Evolutionary conservation across 768 basidiomycete species (phyloP).

Genomic region (Lactifluus subvellereus): DNA sequence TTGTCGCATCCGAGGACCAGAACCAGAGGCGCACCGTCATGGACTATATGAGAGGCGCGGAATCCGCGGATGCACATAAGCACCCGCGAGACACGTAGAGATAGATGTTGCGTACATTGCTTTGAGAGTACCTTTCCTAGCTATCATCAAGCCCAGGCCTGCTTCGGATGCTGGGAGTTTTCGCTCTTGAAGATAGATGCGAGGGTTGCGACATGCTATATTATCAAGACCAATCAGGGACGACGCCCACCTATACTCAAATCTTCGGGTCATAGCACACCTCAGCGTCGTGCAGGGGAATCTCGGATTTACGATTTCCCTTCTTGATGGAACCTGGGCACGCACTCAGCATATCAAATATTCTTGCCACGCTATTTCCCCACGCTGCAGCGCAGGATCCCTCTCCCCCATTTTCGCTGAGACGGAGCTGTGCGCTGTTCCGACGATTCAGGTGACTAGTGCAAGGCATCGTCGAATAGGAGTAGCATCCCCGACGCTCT

Average conservation of each 20-base stretch:
- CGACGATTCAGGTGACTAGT: constrained; percentile 10
- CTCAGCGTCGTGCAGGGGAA: constrained; percentile 86
- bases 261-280: constrained; percentile 33
- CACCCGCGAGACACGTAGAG: background rate
- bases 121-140: constrained; percentile 90
- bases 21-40: constrained; percentile 54
- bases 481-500: no score
- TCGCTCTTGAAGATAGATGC: constrained; percentile 54
- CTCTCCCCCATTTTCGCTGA: constrained; percentile 5
- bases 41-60: constrained; percentile 44
- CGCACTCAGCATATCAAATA: background rate
- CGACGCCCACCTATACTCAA: background rate
- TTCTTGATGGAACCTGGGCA: constrained; percentile 80
- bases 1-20: background rate
- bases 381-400: constrained; percentile 2
- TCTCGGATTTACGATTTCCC: constrained; percentile 94
- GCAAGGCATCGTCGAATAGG: constrained; percentile 36
- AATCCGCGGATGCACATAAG: background rate
- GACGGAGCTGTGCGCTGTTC: constrained; percentile 5
- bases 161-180: constrained; percentile 75
- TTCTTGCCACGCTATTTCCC: background rate
- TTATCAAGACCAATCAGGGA: background rate
- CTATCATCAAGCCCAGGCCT: constrained; percentile 68
- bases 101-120: constrained; percentile 54
- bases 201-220: constrained; percentile 70